Evolutionary conservation across 106 monocot genomes (phyloP), one percentile per base, ranked within the genome.

Genomic region (Ottelia alismoides): DNA sequence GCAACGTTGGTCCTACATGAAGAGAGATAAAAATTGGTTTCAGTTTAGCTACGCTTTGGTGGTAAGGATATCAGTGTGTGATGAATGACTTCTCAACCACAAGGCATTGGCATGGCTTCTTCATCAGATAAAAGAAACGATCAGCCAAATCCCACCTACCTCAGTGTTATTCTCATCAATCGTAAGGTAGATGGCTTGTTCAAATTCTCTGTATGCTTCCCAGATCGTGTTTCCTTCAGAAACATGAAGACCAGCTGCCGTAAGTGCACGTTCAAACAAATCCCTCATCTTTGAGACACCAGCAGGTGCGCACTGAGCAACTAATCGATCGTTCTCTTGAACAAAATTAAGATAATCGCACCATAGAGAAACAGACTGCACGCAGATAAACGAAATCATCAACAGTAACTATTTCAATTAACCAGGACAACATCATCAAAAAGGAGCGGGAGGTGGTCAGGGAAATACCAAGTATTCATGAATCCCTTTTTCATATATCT

Each of bases 331-430:
- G 49, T 70, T 72, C 65, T 89, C 89, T 77, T 85, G 72, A 65
- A 98, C 61, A 72, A 85, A 98, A 62, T 82, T 65, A 48, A 90
- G 27, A 52, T 98, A 98, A 58, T 89, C 96, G 22, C 74, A 76
- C 96, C 96, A 98, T 19, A 98, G 47, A n/a, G 82, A 62, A 22
- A 98, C 85, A 69, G 71, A 98, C 96, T 98, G 76, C 64, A 76
- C 40, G 40, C 40, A 43, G 45, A 56, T 27, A 20, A 52, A 5
- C 16, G 52, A 20, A 52, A n/a, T n/a, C n/a, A n/a, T n/a, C n/a
- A n/a, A n/a, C n/a, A 53, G 47, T 21, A 62, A 56, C 32, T n/a
- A 43, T 23, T 17, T 7, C 0, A 45, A 24, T 17, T 10, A 12
- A 16, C 4, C 3, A 55, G 35, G 19, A 44, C 25, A 52, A 3